Evolutionary conservation across 1,284 basidiomycete species (phyloP).

Genomic region (Schizophyllum commune): DNA sequence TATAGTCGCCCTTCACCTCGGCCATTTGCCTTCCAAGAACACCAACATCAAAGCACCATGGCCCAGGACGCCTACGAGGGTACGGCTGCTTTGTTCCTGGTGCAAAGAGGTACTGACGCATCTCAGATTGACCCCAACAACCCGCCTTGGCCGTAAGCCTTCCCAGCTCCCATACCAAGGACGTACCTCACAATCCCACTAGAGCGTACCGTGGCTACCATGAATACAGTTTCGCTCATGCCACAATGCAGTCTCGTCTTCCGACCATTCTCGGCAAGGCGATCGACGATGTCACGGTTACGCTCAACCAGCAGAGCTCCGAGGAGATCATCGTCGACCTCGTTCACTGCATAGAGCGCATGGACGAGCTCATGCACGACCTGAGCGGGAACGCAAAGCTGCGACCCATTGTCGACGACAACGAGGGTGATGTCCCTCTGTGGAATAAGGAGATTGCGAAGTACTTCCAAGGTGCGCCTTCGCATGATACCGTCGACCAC

Average conservation of each 20-base stretch:
- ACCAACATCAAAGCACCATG: constrained; percentile 53
- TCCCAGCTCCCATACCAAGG: neutral
- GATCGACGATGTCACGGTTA: constrained; percentile 87
- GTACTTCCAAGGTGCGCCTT: constrained; percentile 73
- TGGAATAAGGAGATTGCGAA: constrained; percentile 98
- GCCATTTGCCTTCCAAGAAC: constrained; percentile 64
- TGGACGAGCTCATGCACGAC: constrained; percentile 79
- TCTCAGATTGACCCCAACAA: constrained; percentile 81
- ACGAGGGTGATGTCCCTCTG: constrained; percentile 88
- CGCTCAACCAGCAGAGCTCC: constrained; percentile 80
- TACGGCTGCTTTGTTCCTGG: constrained; percentile 22
- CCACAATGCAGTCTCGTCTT: constrained; percentile 89
- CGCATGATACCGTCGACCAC: neutral
- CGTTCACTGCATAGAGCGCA: constrained; percentile 79
- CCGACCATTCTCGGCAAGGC: constrained; percentile 96
- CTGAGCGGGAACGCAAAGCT: constrained; percentile 75
- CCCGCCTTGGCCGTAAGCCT: constrained; percentile 77
- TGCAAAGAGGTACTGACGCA: neutral
- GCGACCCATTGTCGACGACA: constrained; percentile 86
- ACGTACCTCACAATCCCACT: neutral
- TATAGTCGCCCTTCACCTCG: constrained; percentile 54
- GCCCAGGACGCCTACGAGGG: constrained; percentile 63
- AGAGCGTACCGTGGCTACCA: constrained; percentile 86
- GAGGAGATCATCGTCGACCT: constrained; percentile 89
- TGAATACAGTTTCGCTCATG: constrained; percentile 92